These are phyloP conservation scores for Macrophomina pseudophaseolina DNA, from an alignment of 2,329 filamentous ascomycete species.

Conservation along the genomic window DNA sequence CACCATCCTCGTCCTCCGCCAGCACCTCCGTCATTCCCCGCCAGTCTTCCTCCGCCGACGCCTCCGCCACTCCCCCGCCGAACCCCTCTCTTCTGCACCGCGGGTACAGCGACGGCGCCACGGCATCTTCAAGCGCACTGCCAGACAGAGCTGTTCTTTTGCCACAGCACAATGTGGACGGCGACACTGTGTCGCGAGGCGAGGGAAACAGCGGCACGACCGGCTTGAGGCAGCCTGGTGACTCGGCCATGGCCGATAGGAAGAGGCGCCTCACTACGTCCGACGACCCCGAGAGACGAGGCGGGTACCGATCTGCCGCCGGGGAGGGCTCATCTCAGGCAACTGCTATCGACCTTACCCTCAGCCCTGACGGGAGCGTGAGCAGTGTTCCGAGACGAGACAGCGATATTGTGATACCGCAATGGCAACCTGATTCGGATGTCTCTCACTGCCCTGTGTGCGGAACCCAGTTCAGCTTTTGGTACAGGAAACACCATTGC, in stretches of 20 bases:
- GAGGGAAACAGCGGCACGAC: not conserved
- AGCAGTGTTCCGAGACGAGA: not conserved
- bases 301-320: conserved; percentile 31
- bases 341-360: conserved; percentile 6
- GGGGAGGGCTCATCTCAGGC: conserved; percentile 18
- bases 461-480: conserved; percentile 76
- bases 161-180: conserved; percentile 13
- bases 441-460: conserved; percentile 87
- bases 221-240: conserved; percentile 5
- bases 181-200: not conserved
- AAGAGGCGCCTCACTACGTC: conserved; percentile 44
- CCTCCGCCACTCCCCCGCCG: not conserved
- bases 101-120: conserved; percentile 18
- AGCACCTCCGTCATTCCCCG: conserved; percentile 17
- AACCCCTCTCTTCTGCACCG: conserved; percentile 13
- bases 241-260: conserved; percentile 33
- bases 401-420: conserved; percentile 62
- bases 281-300: conserved; percentile 38
- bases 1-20: not conserved
- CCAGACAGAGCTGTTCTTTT: not conserved
- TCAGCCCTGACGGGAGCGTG: not conserved
- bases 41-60: conserved; percentile 2
- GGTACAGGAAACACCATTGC: conserved; percentile 92
- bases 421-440: conserved; percentile 88
- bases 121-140: not conserved